Evolutionary conservation across 31 red algal genomes (phyloP).

Genomic region (Bonnemaisonia californica): DNA sequence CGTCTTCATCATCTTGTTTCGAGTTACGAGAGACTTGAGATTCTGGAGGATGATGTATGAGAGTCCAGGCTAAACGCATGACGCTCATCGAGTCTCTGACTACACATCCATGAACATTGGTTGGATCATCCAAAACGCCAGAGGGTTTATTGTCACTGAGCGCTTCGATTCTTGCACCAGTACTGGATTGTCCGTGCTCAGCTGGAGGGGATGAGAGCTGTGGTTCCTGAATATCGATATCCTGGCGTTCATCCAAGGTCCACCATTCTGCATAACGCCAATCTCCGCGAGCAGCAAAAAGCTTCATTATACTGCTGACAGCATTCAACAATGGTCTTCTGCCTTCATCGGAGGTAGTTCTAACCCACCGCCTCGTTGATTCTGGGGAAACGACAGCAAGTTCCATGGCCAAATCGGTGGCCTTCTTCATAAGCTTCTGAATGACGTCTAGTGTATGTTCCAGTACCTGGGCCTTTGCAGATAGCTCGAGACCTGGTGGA

Average conservation of each 20-base stretch:
- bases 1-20: slow-evolving; percentile 2
- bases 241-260: slow-evolving; percentile 46
- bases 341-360: slow-evolving; percentile 17
- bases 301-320: slow-evolving; percentile 53
- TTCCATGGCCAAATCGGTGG: slow-evolving; percentile 45
- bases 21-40: not conserved
- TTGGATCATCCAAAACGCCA: slow-evolving; percentile 57
- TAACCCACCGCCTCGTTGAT: slow-evolving; percentile 49
- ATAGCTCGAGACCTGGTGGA: slow-evolving; percentile 29
- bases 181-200: not conserved
- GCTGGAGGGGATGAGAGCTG: not conserved
- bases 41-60: slow-evolving; percentile 26
- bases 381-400: slow-evolving; percentile 56
- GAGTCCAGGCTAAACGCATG: slow-evolving; percentile 56
- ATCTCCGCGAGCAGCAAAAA: slow-evolving; percentile 39
- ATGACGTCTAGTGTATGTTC: slow-evolving; percentile 45
- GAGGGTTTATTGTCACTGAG: not conserved
- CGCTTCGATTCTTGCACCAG: not conserved
- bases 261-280: slow-evolving; percentile 78
- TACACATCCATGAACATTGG: slow-evolving; percentile 64
- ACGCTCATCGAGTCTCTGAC: slow-evolving; percentile 61
- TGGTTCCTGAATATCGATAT: not conserved
- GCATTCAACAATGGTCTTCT: slow-evolving; percentile 32
- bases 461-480: slow-evolving; percentile 51
- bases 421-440: slow-evolving; percentile 39